Base-by-base conservation (phyloP, 1,284 basidiomycete species). In the Puccinia coronata region DNA sequence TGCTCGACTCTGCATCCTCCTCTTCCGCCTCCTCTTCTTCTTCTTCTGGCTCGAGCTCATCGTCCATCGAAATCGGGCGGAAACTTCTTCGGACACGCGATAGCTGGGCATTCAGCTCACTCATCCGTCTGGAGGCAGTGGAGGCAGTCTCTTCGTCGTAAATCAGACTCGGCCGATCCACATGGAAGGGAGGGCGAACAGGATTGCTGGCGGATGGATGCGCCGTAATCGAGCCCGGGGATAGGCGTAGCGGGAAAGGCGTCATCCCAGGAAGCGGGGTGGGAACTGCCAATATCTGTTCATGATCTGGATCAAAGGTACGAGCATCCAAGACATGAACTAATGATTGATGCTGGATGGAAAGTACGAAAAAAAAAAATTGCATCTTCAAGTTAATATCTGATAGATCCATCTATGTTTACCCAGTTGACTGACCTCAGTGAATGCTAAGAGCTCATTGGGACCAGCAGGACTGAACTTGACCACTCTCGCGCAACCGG, bases 271-370 rank as follows among this genome's bases (percentile, higher is more conserved):
- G 78, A 28, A 73, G 39, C 18, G 69, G 79, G 16, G 53, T 73
- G 1, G 79, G 79, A 1, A 80, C 79, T n/a, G 39, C 41, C 9
- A 80, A 51, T 25, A 63, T 63, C 49, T 80, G 43, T 72, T 73
- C 70, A 73, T 80, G 70, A 73, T 80, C 69, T 39, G 79, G 47
- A 73, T 80, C 79, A 65, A 80, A 80, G 3, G 79, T 80, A 2
- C 79, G 69, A 65, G 79, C 79, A 73, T 80, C 79, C 47, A 80
- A 61, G 4, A 80, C 79, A 55, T 80, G 79, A 28, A 80, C 79
- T 5, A 73, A 47, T 0, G 55, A 73, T 73, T 70, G 79, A 67
- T 80, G 79, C 79, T 80, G 59, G 31, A 36, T 16, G n/a, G n/a
- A n/a, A n/a, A n/a, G n/a, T n/a, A n/a, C n/a, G n/a, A 71, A 59